phyloP scores from a whole-genome alignment of 1,139 yeast species.

The Arxiozyma telluris region DNA sequence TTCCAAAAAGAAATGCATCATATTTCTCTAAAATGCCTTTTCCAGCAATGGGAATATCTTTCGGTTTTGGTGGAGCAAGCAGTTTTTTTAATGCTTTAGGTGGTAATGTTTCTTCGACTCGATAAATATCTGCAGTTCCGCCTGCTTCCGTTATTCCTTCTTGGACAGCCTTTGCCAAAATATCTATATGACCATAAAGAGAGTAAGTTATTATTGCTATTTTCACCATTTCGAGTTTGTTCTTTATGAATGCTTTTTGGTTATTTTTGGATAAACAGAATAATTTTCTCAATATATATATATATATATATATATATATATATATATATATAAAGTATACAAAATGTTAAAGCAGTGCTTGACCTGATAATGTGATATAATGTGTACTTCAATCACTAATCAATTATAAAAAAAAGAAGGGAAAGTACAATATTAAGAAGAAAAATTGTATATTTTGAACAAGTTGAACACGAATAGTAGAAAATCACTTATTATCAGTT shows the following conservation, averaged over 20 bases:
- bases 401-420: too few species aligned
- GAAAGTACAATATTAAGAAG: too few species aligned
- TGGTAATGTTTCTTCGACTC: slow-evolving; percentile 61
- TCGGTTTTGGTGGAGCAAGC: slow-evolving; percentile 34
- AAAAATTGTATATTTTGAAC: too few species aligned
- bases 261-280: too few species aligned
- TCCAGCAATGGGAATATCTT: slow-evolving; percentile 36
- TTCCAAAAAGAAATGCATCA: slow-evolving; percentile 15
- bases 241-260: neutral
- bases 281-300: too few species aligned
- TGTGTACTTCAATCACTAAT: too few species aligned
- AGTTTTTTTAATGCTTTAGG: slow-evolving; percentile 32
- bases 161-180: slow-evolving; percentile 52
- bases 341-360: too few species aligned
- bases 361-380: too few species aligned
- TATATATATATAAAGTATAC: too few species aligned
- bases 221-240: slow-evolving; percentile 14
- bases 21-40: slow-evolving; percentile 10
- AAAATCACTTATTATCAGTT: too few species aligned
- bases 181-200: slow-evolving; percentile 62
- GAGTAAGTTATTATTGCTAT: slow-evolving; percentile 60
- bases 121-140: slow-evolving; percentile 55
- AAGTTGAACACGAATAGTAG: too few species aligned
- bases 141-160: slow-evolving; percentile 63
- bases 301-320: too few species aligned